A percentile compares a stretch with the other conserved stretches of the same genome.
These are phyloP conservation scores for Colletotrichum zoysiae DNA, from an alignment of 2,329 filamentous ascomycete species.

Conservation along the genomic window DNA sequence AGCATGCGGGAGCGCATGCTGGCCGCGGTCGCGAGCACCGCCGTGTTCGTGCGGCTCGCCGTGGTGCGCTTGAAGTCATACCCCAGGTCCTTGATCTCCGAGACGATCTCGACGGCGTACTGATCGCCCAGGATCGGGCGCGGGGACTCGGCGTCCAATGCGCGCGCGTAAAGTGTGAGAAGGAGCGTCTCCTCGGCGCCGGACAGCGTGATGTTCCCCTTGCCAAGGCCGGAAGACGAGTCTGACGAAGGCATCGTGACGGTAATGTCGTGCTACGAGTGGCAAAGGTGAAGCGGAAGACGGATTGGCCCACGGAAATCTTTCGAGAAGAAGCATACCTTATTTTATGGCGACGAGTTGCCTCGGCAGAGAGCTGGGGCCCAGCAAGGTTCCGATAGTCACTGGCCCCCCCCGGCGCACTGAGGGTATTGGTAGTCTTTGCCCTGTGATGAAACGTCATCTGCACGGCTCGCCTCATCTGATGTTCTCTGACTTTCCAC, in stretches of 20 bases:
- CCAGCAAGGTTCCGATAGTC: background rate
- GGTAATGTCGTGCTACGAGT: background rate
- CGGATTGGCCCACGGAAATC: background rate
- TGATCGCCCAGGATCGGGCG: constrained; percentile 40
- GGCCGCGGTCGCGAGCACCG: background rate
- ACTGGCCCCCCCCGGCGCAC: background rate
- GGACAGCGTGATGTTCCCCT: constrained; percentile 31
- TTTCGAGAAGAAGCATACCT: background rate
- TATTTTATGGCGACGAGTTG: background rate
- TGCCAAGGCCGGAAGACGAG: constrained; percentile 14
- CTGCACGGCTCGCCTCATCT: constrained; percentile 13
- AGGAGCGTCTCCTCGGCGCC: constrained; percentile 42
- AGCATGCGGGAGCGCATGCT: constrained; percentile 35
- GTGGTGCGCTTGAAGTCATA: constrained; percentile 34
- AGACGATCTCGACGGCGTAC: constrained; percentile 33
- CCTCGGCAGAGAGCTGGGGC: constrained; percentile 8
- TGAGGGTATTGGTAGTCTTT: background rate
- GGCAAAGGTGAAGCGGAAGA: background rate
- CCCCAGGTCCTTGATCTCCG: constrained; percentile 20
- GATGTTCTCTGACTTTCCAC: background rate
- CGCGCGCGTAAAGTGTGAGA: constrained; percentile 39
- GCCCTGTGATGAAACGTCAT: background rate
- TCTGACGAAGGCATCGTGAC: constrained; percentile 11
- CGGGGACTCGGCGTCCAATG: constrained; percentile 33
- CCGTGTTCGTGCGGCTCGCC: background rate